Percentiles rank a stretch among this genome's conserved stretches.
phyloP scores from a whole-genome alignment of 2,329 filamentous ascomycete species.

The Ophiostoma sp. region DNA sequence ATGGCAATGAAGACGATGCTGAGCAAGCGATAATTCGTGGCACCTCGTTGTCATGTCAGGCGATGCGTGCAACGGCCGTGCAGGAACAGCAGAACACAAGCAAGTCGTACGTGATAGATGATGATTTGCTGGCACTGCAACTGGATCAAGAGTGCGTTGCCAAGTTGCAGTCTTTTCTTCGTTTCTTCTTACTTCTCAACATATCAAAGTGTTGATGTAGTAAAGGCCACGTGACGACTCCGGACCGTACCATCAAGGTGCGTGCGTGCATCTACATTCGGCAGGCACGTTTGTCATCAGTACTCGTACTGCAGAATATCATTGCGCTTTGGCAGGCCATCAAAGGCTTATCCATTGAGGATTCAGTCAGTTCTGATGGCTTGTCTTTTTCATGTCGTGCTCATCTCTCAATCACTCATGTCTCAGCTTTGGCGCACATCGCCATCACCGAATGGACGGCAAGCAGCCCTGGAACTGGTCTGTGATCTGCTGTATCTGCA shows the following conservation, averaged over 20 bases:
- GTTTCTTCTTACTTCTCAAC: background rate
- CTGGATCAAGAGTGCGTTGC: background rate
- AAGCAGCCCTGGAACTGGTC: background rate
- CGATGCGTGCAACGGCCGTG: background rate
- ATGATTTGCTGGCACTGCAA: background rate
- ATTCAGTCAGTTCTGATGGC: background rate
- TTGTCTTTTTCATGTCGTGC: background rate
- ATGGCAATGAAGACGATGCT: background rate
- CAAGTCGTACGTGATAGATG: background rate
- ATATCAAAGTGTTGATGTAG: background rate
- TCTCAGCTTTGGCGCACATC: background rate
- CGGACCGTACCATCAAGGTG: slow-evolving; percentile 6
- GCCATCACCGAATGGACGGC: background rate
- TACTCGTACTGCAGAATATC: background rate
- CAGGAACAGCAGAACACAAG: background rate
- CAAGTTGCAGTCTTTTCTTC: background rate
- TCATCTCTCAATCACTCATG: background rate
- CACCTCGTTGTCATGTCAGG: background rate
- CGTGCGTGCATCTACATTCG: background rate
- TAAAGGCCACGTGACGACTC: background rate
- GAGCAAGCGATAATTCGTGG: background rate
- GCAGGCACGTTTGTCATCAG: slow-evolving; percentile 6
- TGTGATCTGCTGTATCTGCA: background rate
- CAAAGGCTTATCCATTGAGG: background rate
- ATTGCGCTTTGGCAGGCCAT: background rate